Conservation (phyloP, 1,284 basidiomycete species). For the Neolentinus lepideus region DNA sequence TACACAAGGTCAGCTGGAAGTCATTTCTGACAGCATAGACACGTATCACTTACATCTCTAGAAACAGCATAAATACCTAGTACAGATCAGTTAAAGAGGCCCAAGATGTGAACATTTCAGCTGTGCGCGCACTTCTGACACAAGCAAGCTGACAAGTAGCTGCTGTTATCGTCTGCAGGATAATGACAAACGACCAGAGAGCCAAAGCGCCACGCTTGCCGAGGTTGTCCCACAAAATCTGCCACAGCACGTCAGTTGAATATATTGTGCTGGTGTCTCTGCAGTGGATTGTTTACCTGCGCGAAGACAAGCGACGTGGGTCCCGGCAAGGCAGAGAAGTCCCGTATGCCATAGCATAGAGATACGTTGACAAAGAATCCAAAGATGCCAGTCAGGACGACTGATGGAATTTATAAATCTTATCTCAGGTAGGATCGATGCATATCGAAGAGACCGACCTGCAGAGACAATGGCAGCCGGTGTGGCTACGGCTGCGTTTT, state of each 20-base stretch:
- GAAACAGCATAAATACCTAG: conserved; percentile 14
- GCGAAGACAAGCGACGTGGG: conserved; percentile 13
- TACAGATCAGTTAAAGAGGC: neutral
- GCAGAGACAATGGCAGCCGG: conserved; percentile 14
- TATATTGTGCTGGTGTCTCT: neutral
- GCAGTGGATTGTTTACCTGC: conserved; percentile 7
- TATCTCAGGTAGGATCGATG: neutral
- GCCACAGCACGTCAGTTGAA: neutral
- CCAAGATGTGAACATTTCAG: neutral
- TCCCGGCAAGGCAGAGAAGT: conserved; percentile 12
- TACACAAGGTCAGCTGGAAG: conserved; percentile 1
- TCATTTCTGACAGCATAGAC: neutral
- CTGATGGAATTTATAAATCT: neutral
- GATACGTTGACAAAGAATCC: conserved; percentile 14
- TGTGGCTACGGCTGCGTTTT: conserved; percentile 13
- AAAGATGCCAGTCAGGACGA: conserved; percentile 10
- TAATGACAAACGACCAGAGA: conserved; percentile 14
- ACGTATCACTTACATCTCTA: conserved; percentile 11
- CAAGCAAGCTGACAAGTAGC: conserved; percentile 14
- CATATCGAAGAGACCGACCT: conserved; percentile 2
- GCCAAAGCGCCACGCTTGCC: conserved; percentile 12
- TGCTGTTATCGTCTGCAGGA: conserved; percentile 13
- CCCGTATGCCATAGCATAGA: conserved; percentile 14
- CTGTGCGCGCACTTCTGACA: conserved; percentile 10
- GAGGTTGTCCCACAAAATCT: conserved; percentile 16